Evolutionary conservation across 2,329 filamentous ascomycete genomes (phyloP).

Genomic region (Mollisia scopiformis): DNA sequence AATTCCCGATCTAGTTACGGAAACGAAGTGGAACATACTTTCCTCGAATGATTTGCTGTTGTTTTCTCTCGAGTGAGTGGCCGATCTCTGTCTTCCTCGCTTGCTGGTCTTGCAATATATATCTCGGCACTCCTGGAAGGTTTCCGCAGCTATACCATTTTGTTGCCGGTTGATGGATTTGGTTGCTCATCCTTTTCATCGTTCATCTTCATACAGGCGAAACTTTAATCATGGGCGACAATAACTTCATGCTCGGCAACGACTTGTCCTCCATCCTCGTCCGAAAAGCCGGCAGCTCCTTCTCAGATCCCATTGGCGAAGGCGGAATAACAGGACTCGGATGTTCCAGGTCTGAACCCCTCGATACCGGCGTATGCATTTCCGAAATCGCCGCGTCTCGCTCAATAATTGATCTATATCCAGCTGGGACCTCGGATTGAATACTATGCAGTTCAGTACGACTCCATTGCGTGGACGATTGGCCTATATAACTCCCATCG

Average conservation of each 20-base stretch:
- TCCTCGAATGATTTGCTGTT: not conserved
- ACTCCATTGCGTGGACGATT: not conserved
- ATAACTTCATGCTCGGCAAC: not conserved
- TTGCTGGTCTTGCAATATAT: not conserved
- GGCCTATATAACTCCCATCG: constrained; percentile 2
- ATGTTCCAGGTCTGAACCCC: not conserved
- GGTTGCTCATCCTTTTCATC: not conserved
- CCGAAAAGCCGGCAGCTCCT: constrained; percentile 1
- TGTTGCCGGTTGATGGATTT: not conserved
- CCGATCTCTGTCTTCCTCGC: not conserved
- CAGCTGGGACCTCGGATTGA: not conserved
- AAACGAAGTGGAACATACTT: not conserved
- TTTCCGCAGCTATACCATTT: not conserved
- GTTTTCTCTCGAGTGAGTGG: not conserved
- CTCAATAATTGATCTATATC: not conserved
- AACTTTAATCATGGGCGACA: not conserved
- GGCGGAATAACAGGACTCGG: not conserved
- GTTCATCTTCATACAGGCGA: not conserved
- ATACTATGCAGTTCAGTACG: not conserved
- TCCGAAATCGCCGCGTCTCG: not conserved
- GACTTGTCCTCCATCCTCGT: not conserved
- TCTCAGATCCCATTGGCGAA: not conserved
- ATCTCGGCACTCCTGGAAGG: not conserved
- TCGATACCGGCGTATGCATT: not conserved
- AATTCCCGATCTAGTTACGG: not conserved